phyloP scores from a whole-genome alignment of 2,329 filamentous ascomycete genomes.

The Niveomyces coronatus region DNA sequence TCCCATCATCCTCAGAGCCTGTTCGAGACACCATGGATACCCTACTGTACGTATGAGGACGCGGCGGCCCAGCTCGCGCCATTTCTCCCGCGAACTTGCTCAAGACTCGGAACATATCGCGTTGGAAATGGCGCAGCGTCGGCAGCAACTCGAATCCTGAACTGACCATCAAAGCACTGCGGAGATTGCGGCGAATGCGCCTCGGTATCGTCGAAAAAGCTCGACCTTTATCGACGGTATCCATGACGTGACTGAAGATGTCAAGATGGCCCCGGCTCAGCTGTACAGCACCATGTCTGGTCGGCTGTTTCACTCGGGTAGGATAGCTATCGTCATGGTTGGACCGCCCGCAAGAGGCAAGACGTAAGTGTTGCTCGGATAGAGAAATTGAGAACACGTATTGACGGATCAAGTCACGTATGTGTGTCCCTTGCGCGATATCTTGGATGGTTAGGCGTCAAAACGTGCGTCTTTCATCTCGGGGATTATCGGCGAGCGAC shows the following conservation, averaged over 20 bases:
- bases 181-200: constrained; percentile 83
- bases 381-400: neutral
- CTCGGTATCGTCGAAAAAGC: constrained; percentile 81
- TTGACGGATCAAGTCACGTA: constrained; percentile 55
- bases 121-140: constrained; percentile 1
- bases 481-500: constrained; percentile 94
- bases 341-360: constrained; percentile 91
- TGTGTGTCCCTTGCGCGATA: constrained; percentile 93
- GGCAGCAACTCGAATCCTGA: constrained; percentile 3
- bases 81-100: neutral
- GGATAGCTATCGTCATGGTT: constrained; percentile 95
- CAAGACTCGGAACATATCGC: constrained; percentile 4
- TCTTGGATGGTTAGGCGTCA: constrained; percentile 92
- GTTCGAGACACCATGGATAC: constrained; percentile 19
- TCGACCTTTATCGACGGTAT: constrained; percentile 97
- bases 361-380: constrained; percentile 48
- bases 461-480: constrained; percentile 94
- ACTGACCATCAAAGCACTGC: constrained; percentile 55
- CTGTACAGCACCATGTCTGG: constrained; percentile 98
- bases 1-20: neutral
- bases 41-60: constrained; percentile 18
- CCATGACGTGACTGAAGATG: constrained; percentile 78
- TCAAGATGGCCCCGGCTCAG: constrained; percentile 82
- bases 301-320: constrained; percentile 88
- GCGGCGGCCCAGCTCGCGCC: neutral